Percentiles rank a stretch among this genome's conserved stretches.
Evolutionary conservation across 2,329 filamentous ascomycete genomes (phyloP).

Genomic region (Neofusicoccum cordaticola): DNA sequence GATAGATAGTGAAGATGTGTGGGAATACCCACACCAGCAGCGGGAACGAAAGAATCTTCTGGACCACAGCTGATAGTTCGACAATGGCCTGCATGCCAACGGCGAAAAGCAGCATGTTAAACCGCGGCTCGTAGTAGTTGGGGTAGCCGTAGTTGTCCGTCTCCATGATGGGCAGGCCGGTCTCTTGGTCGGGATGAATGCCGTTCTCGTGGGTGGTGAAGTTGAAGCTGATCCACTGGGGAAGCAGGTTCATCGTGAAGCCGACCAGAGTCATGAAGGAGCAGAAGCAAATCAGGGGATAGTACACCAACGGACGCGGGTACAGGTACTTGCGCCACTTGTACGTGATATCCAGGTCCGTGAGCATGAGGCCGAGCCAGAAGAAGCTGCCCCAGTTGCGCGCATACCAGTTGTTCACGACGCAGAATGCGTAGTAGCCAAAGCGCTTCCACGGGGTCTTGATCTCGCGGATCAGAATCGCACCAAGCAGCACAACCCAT

Average conservation of each 20-base stretch:
- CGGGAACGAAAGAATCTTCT: slow-evolving; percentile 42
- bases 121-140: slow-evolving; percentile 43
- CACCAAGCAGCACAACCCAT: slow-evolving; percentile 44
- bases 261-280: slow-evolving; percentile 29
- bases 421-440: slow-evolving; percentile 42
- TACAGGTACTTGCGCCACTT: slow-evolving; percentile 42
- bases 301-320: slow-evolving; percentile 34
- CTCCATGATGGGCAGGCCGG: slow-evolving; percentile 37
- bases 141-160: slow-evolving; percentile 40
- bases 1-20: slow-evolving; percentile 51
- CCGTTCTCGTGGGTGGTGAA: slow-evolving; percentile 41
- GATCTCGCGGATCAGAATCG: slow-evolving; percentile 45
- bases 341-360: slow-evolving; percentile 48
- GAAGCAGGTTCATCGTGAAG: slow-evolving; percentile 38
- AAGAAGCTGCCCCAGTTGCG: slow-evolving; percentile 47
- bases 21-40: slow-evolving; percentile 45
- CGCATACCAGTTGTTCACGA: slow-evolving; percentile 48
- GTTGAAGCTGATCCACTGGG: slow-evolving; percentile 36
- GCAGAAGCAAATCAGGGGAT: slow-evolving; percentile 34
- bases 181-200: slow-evolving; percentile 42
- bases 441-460: slow-evolving; percentile 49
- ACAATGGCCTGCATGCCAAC: slow-evolving; percentile 37
- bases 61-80: slow-evolving; percentile 34
- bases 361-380: slow-evolving; percentile 45
- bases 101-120: slow-evolving; percentile 45